A percentile compares a stretch with the other conserved stretches of the same genome.
These are phyloP conservation scores for Saccharomyces kudriavzevii DNA, from an alignment of 805 yeast genomes.

Conservation along the genomic window DNA sequence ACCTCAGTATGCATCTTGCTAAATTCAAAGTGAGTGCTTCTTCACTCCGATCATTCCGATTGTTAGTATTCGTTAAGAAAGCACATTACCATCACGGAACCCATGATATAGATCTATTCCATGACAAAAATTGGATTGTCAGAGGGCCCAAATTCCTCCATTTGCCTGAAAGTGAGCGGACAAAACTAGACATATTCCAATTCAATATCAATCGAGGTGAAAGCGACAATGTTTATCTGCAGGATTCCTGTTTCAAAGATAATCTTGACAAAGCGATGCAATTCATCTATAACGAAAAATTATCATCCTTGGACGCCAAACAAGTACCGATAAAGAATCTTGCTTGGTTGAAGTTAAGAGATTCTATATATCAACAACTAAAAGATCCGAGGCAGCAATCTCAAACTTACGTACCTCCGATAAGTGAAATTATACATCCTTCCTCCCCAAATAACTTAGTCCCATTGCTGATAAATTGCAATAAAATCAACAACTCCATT, in stretches of 20 bases:
- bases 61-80: not conserved
- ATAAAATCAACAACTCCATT: constrained; percentile 4
- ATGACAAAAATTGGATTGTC: constrained; percentile 4
- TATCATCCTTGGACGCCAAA: constrained; percentile 4
- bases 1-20: not conserved
- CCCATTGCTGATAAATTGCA: constrained; percentile 1
- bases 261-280: constrained; percentile 11
- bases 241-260: constrained; percentile 5
- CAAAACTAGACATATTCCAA: not conserved
- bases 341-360: constrained; percentile 14
- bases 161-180: constrained; percentile 4
- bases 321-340: constrained; percentile 4
- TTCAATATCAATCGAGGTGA: not conserved
- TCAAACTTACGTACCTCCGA: not conserved
- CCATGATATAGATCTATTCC: constrained; percentile 1
- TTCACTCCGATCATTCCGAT: not conserved
- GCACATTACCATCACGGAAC: not conserved
- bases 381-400: not conserved
- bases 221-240: constrained; percentile 6
- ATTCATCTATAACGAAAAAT: constrained; percentile 13
- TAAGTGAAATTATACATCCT: not conserved
- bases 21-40: not conserved
- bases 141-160: constrained; percentile 1
- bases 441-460: not conserved
- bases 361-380: constrained; percentile 10